Evolutionary conservation across 495 filamentous ascomycete genomes (phyloP).

Genomic region (Podospora tetraspora): DNA sequence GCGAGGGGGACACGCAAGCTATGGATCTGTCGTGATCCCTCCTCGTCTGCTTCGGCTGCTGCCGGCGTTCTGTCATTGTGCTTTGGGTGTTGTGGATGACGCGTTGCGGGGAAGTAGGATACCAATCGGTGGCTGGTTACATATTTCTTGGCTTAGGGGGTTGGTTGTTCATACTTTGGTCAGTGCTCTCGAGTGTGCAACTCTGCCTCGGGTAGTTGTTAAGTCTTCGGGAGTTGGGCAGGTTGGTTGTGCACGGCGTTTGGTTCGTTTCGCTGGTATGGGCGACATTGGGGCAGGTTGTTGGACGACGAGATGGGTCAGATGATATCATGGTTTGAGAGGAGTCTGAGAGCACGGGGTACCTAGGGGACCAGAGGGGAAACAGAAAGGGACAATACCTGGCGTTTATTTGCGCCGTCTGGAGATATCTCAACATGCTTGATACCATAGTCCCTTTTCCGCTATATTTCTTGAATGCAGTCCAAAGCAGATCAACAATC

Average conservation of each 20-base stretch:
- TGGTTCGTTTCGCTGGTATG: neutral
- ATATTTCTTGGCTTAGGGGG: neutral
- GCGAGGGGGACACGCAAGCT: conserved; percentile 26
- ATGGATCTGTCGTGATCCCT: conserved; percentile 10
- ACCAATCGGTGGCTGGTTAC: neutral
- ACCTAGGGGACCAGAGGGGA: neutral
- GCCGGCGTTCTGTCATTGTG: neutral
- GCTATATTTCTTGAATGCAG: neutral
- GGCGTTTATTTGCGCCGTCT: neutral
- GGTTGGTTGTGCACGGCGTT: neutral
- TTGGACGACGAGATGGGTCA: neutral
- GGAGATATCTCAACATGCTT: neutral
- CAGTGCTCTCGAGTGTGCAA: neutral
- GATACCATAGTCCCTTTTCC: neutral
- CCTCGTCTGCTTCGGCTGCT: neutral
- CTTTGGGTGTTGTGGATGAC: neutral
- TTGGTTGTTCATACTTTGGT: neutral
- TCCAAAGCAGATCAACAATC: neutral
- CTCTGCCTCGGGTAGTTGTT: neutral
- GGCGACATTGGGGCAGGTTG: neutral
- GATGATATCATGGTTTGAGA: neutral
- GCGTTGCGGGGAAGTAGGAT: neutral
- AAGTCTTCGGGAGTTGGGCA: neutral
- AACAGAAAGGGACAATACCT: neutral
- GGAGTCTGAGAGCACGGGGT: neutral